phyloP scores from a whole-genome alignment of 2,329 filamentous ascomycete species.

The Trichothecium sympodiale region DNA sequence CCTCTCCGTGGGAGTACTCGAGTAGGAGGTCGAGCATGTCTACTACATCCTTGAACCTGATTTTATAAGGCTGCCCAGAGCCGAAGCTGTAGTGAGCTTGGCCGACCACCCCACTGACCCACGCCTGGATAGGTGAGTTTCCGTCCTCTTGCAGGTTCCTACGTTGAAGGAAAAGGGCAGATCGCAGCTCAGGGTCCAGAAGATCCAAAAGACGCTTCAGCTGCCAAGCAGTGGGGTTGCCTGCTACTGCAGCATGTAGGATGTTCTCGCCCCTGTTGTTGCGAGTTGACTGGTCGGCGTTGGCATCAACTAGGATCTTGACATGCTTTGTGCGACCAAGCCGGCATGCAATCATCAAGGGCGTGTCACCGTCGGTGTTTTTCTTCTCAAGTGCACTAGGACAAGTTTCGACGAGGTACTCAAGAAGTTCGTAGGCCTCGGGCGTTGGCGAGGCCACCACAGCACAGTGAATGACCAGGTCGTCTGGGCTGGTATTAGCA shows the following conservation, averaged over 20 bases:
- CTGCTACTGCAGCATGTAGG: slow-evolving; percentile 44
- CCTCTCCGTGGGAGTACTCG: slow-evolving; percentile 42
- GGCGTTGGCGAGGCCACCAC: slow-evolving; percentile 32
- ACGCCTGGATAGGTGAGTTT: slow-evolving; percentile 53
- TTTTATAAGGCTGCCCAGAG: slow-evolving; percentile 12
- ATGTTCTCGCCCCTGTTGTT: slow-evolving; percentile 55
- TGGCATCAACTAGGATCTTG: slow-evolving; percentile 52
- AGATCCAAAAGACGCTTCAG: slow-evolving; percentile 42
- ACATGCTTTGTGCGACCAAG: slow-evolving; percentile 42
- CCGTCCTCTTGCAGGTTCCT: slow-evolving; percentile 38
- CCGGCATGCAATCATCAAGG: slow-evolving; percentile 55
- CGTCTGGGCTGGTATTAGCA: slow-evolving; percentile 28
- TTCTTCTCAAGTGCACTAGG: slow-evolving; percentile 55
- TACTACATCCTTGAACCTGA: slow-evolving; percentile 17
- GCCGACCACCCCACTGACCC: slow-evolving; percentile 28
- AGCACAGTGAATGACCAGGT: slow-evolving; percentile 56
- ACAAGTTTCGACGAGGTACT: slow-evolving; percentile 52
- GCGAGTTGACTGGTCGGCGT: slow-evolving; percentile 57
- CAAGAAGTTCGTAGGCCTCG: slow-evolving; percentile 42
- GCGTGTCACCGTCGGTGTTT: slow-evolving; percentile 47
- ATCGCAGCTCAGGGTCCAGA: slow-evolving; percentile 44
- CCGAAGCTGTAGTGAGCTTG: slow-evolving; percentile 2
- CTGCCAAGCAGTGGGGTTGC: slow-evolving; percentile 18
- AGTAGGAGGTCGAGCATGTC: slow-evolving; percentile 38
- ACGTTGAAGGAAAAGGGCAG: slow-evolving; percentile 48